These are phyloP conservation scores for Thinopyrum elongatum DNA, from an alignment of 176 grass and related monocot genomes.

Conservation along the genomic window DNA sequence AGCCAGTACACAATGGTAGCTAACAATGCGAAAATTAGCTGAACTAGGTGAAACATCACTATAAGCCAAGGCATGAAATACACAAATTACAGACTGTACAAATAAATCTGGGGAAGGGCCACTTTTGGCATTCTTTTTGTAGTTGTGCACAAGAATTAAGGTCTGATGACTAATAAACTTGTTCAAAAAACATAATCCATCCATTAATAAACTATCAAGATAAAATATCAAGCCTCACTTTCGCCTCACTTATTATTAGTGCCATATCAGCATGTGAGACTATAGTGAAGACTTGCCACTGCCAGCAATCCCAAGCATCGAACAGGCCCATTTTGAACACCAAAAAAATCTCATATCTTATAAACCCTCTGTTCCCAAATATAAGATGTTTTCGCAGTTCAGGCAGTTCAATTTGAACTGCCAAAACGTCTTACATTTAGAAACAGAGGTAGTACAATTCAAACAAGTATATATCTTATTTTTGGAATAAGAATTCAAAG, in stretches of 20 bases:
- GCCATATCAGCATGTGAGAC: neutral
- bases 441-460: neutral
- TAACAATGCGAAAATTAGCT: neutral
- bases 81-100: neutral
- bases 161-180: too few relatives aligned
- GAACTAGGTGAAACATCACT: neutral
- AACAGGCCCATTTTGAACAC: neutral
- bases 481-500: neutral
- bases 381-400: too few relatives aligned
- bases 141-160: neutral
- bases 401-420: too few relatives aligned
- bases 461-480: neutral
- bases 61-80: neutral
- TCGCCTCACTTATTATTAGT: too few relatives aligned
- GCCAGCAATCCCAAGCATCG: too few relatives aligned
- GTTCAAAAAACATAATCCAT: too few relatives aligned
- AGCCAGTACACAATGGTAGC: neutral
- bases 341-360: too few relatives aligned
- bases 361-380: too few relatives aligned
- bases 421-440: too few relatives aligned
- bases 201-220: too few relatives aligned
- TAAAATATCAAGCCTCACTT: too few relatives aligned
- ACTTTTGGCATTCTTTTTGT: neutral
- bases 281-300: neutral
- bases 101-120: neutral